These are phyloP conservation scores for Lactarius sanguifluus DNA, from an alignment of 768 basidiomycete species.

Conservation along the genomic window DNA sequence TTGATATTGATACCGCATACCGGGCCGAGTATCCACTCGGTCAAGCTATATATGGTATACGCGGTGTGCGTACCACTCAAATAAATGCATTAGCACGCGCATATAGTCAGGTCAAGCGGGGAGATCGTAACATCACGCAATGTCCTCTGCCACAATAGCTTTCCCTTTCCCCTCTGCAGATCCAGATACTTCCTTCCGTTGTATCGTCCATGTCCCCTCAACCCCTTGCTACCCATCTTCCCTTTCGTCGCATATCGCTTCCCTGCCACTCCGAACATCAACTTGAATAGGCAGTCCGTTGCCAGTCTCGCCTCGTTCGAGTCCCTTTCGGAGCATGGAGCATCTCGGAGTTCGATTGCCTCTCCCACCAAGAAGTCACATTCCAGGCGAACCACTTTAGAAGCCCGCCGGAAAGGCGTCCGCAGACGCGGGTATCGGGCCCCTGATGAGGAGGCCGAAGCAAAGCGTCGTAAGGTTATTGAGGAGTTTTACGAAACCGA, in stretches of 20 bases:
- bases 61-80: neutral
- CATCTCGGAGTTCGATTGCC: constrained; percentile 33
- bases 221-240: constrained; percentile 56
- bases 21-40: neutral
- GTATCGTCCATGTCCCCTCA: constrained; percentile 16
- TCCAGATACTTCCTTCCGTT: constrained; percentile 4
- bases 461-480: constrained; percentile 68
- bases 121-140: neutral
- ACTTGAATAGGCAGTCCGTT: constrained; percentile 59
- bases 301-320: constrained; percentile 73
- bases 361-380: constrained; percentile 35
- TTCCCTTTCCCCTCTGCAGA: constrained; percentile 32
- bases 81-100: neutral
- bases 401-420: constrained; percentile 42
- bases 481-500: constrained; percentile 83
- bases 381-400: constrained; percentile 40
- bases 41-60: neutral
- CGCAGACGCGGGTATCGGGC: constrained; percentile 42
- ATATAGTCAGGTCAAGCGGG: constrained; percentile 3
- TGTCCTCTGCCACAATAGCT: constrained; percentile 9
- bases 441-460: constrained; percentile 48
- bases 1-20: neutral
- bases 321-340: constrained; percentile 57
- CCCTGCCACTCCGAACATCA: constrained; percentile 41
- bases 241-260: constrained; percentile 50